Evolutionary conservation across 2,329 filamentous ascomycete genomes (phyloP).

Genomic region (Fusarium camptoceras): DNA sequence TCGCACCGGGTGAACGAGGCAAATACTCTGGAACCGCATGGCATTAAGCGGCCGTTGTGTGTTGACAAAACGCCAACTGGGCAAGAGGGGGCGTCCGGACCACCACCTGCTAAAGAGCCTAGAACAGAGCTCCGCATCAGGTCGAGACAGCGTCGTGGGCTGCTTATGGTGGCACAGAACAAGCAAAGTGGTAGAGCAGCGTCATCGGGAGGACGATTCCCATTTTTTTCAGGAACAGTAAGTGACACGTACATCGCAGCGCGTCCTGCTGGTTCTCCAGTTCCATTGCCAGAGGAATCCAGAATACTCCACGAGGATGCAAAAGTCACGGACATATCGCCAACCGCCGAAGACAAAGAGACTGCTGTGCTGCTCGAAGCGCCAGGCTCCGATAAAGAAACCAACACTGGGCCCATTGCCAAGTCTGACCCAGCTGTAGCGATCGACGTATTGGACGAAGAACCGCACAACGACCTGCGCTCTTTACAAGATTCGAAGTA

Average conservation of each 20-base stretch:
- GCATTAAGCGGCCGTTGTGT: constrained; percentile 18
- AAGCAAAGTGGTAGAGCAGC: constrained; percentile 10
- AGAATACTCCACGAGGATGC: not conserved
- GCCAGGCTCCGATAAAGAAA: constrained; percentile 1
- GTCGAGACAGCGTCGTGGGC: constrained; percentile 59
- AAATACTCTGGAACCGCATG: not conserved
- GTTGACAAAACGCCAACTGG: not conserved
- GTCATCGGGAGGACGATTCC: not conserved
- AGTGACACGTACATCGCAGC: not conserved
- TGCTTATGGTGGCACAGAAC: constrained; percentile 60
- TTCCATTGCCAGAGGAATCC: not conserved
- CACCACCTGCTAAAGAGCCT: constrained; percentile 41
- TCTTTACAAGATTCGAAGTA: not conserved
- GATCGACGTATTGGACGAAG: not conserved
- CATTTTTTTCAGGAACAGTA: not conserved
- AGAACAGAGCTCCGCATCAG: constrained; percentile 62
- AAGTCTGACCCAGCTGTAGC: not conserved
- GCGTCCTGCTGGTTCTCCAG: not conserved
- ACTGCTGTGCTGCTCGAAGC: not conserved
- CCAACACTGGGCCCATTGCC: not conserved
- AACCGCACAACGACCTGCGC: not conserved
- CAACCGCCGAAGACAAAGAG: not conserved
- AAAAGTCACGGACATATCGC: not conserved
- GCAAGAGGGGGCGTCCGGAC: not conserved
- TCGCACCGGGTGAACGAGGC: not conserved